Percentiles rank a stretch among this genome's conserved stretches.
These are phyloP conservation scores for Candida hungchunana DNA, from an alignment of 805 yeast species.

Conservation along the genomic window DNA sequence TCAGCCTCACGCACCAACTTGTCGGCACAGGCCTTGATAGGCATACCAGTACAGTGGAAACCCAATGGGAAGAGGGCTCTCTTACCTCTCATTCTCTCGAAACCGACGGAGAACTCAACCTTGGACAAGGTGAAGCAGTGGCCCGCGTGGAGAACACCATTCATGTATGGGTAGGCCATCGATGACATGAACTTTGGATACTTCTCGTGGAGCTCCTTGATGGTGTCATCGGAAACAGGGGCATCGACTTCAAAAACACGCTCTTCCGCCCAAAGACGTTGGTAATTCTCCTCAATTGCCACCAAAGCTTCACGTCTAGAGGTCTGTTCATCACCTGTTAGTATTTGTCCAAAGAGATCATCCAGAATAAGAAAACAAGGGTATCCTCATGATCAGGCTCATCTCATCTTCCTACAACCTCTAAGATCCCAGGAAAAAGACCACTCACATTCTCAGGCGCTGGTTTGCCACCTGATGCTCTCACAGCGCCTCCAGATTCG, in stretches of 20 bases:
- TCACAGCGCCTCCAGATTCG: too few species aligned
- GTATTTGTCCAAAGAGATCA: too few species aligned
- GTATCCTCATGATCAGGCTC: too few species aligned
- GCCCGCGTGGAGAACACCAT: conserved; percentile 97
- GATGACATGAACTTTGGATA: conserved; percentile 86
- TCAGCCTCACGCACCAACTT: conserved; percentile 82
- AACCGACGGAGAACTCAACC: conserved; percentile 88
- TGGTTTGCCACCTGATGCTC: too few species aligned
- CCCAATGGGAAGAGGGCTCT: conserved; percentile 93
- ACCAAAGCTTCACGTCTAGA: conserved; percentile 90
- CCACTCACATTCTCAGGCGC: too few species aligned
- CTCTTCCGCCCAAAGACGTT: conserved; percentile 79
- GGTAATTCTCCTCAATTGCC: conserved; percentile 84
- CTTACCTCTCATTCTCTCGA: conserved; percentile 91
- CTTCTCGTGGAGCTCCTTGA: conserved; percentile 55
- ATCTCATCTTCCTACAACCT: too few species aligned
- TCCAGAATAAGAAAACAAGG: too few species aligned
- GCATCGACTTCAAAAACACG: conserved; percentile 85
- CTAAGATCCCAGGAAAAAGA: too few species aligned
- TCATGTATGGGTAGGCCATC: conserved; percentile 95
- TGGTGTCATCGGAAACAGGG: conserved; percentile 64
- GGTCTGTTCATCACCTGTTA: conserved; percentile 71
- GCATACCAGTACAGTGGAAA: conserved; percentile 99
- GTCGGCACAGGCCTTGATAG: conserved; percentile 93
- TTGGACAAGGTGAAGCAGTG: conserved; percentile 94